Base-by-base conservation (phyloP, 2,329 filamentous ascomycete species). In the Botrytis fabae region DNA sequence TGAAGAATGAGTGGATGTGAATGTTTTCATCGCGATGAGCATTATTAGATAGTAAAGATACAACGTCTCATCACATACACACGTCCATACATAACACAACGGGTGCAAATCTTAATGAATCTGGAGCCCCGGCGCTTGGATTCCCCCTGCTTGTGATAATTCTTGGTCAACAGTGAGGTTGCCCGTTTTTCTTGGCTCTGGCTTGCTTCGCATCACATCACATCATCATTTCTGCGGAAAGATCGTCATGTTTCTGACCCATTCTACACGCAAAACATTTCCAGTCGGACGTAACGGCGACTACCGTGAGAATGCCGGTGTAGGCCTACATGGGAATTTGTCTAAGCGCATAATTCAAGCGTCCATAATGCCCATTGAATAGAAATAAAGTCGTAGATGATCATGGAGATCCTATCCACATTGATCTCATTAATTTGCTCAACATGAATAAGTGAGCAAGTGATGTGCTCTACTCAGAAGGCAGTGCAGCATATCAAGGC, bases 381-480 rank as follows among this genome's bases (percentile, higher is more conserved):
- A 57, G 28, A 40, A 57, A 69, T 57, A 42, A 57, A 32, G 48
- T 28, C 48, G 2, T 42, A 57, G 48, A 57, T 69, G 25, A 65
- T 68, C 35, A 57, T 68, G 48, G n/a, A 57, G 65, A 69, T 69
- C 48, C 65, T 44, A 51, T 69, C 65, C 65, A 42, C 65, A 59
- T 44, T 32, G 18, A 20, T 32, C 18, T 40, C n/a, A 44, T 69
- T 22, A 68, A 42, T 57, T 28, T 18, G 35, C 35, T 42, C 4
- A 12, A 32, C 18, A 57, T 42, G 48, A 32, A 57, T 42, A 40
- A 66, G 18, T 57, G 35, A 22, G 40, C 28, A 28, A 66, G 10
- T n/a, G 25, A 68, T 20, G 20, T 20, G 64, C 35, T 22, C 16
- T 5, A 57, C 8, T 20, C 12, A 51, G 44, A 51, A 66, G 32